These are phyloP conservation scores for Dictyostelium firmibasis DNA, from an alignment of 78 protist species.

Conservation along the genomic window DNA sequence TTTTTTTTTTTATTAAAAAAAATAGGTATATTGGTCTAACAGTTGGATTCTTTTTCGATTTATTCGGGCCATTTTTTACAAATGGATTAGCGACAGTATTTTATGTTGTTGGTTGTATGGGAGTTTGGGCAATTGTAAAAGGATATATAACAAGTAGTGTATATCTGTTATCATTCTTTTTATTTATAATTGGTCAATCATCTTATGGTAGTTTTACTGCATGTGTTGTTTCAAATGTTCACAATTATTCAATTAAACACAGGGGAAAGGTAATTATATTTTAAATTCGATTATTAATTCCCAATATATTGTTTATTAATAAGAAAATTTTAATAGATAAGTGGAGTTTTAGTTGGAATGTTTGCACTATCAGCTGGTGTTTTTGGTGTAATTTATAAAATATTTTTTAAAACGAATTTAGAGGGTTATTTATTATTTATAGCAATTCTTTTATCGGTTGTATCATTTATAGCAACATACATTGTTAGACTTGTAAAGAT, in stretches of 20 bases:
- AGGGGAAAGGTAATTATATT: constrained; percentile 19
- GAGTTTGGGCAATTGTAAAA: constrained; percentile 17
- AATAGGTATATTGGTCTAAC: constrained; percentile 38
- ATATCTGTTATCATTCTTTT: constrained; percentile 7
- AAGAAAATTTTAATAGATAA: neutral
- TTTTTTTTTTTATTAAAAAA: neutral
- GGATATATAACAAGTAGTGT: neutral
- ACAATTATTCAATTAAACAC: constrained; percentile 31
- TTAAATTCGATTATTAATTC: no score
- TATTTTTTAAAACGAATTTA: constrained; percentile 4
- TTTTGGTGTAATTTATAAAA: constrained; percentile 38
- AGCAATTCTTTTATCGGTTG: neutral
- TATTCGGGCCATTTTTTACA: constrained; percentile 42
- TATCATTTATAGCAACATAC: constrained; percentile 32
- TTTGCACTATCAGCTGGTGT: constrained; percentile 62
- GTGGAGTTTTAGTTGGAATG: constrained; percentile 37
- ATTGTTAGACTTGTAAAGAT: neutral
- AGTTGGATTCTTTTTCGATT: constrained; percentile 56
- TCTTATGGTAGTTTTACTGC: constrained; percentile 53
- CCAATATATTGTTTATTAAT: no score
- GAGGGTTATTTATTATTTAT: constrained; percentile 41
- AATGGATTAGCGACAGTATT: neutral
- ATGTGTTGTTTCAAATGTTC: constrained; percentile 16
- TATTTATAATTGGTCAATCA: constrained; percentile 58
- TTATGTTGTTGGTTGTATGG: constrained; percentile 36